Evolutionary conservation across 208 protist species (phyloP).

Genomic region (Leishmania martiniquensis): DNA sequence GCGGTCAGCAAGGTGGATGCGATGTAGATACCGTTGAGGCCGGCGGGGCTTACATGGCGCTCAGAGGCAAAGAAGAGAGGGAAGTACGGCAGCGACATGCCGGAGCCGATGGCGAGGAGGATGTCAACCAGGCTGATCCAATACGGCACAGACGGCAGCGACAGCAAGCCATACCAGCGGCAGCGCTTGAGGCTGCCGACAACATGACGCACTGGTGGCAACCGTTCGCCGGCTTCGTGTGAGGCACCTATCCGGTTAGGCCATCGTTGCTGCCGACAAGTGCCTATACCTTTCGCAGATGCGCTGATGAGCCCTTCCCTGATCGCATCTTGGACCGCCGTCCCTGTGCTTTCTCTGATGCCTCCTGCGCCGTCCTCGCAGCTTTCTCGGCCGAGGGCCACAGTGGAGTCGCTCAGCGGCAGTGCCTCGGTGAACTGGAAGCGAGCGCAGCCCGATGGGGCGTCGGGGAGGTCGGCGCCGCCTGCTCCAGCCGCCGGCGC

Average conservation of each 20-base stretch:
- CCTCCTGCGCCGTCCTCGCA: neutral
- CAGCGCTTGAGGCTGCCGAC: neutral
- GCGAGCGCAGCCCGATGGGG: neutral
- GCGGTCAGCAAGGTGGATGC: constrained; percentile 36
- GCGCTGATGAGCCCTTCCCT: neutral
- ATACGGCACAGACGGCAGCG: constrained; percentile 41
- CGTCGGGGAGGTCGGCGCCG: neutral
- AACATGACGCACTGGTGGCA: too few relatives aligned
- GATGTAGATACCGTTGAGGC: constrained; percentile 42
- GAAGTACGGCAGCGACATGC: constrained; percentile 61
- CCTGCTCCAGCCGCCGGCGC: neutral
- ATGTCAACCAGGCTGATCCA: constrained; percentile 54
- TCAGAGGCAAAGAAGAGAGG: constrained; percentile 45
- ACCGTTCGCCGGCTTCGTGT: neutral
- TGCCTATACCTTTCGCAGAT: neutral
- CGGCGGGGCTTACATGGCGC: constrained; percentile 25
- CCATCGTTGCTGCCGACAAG: neutral
- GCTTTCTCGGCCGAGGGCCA: neutral
- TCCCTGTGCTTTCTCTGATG: neutral
- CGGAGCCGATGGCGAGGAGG: constrained; percentile 49
- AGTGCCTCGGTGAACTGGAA: neutral
- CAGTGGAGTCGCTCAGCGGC: neutral
- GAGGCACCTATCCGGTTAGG: neutral
- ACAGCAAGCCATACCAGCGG: constrained; percentile 4
- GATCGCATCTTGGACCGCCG: neutral